phyloP scores from a whole-genome alignment of 2,329 filamentous ascomycete genomes.

The Scedosporium boydii region DNA sequence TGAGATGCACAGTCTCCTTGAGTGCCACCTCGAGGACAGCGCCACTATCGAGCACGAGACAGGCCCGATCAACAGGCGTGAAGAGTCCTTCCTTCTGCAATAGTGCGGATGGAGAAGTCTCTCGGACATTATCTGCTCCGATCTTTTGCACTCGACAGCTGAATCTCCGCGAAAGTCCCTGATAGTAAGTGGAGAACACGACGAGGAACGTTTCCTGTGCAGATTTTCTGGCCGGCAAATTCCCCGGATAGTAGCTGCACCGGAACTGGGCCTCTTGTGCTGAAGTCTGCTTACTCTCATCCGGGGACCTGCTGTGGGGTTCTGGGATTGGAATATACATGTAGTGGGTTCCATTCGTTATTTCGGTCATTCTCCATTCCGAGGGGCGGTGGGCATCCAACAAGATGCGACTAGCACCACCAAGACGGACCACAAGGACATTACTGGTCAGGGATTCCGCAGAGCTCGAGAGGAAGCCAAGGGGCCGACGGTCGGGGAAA shows the following conservation, averaged over 20 bases:
- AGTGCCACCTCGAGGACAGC: not conserved
- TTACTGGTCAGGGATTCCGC: not conserved
- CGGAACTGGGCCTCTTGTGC: not conserved
- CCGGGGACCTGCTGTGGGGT: not conserved
- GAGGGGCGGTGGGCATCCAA: not conserved
- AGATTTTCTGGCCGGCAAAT: not conserved
- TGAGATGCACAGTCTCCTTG: not conserved
- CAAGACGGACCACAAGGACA: not conserved
- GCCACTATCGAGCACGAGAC: not conserved
- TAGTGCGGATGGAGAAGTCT: not conserved
- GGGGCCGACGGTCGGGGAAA: not conserved
- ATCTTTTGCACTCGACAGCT: not conserved
- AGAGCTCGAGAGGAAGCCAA: not conserved
- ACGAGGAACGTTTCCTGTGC: not conserved
- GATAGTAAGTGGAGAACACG: not conserved
- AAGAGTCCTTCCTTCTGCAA: not conserved
- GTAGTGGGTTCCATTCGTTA: not conserved
- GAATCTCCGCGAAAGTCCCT: not conserved
- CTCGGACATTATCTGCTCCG: not conserved
- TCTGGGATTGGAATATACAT: not conserved
- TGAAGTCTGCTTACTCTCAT: not conserved
- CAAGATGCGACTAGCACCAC: not conserved
- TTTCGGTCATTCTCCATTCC: not conserved
- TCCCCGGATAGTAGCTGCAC: not conserved
- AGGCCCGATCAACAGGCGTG: not conserved